A percentile compares a stretch with the other conserved stretches of the same genome.
Conservation (phyloP, 2,329 filamentous ascomycete species). For the Periconia macrospinosa region DNA sequence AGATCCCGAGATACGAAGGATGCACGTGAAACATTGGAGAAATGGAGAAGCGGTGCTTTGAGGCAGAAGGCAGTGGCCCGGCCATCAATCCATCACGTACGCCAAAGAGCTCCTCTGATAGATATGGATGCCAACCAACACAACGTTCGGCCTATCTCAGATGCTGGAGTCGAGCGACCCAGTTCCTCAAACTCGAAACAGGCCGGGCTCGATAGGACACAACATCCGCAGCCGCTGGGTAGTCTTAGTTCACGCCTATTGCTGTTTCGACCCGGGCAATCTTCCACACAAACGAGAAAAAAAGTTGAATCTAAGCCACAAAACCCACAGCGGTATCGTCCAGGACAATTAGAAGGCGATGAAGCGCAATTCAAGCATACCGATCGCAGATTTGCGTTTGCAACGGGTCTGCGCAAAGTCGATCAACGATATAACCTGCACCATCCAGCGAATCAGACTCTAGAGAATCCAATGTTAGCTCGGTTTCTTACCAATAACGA, state of each 20-base stretch:
- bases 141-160: neutral
- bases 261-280: neutral
- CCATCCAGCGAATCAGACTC: conserved; percentile 10
- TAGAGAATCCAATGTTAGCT: conserved; percentile 31
- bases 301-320: neutral
- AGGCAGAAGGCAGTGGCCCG: conserved; percentile 17
- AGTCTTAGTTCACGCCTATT: conserved; percentile 1
- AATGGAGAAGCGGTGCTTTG: conserved; percentile 54
- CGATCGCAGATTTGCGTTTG: conserved; percentile 44
- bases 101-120: conserved; percentile 16
- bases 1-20: conserved; percentile 59
- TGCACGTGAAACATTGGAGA: conserved; percentile 51
- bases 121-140: conserved; percentile 25
- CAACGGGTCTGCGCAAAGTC: conserved; percentile 30
- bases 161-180: neutral
- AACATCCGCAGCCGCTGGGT: neutral
- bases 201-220: too few relatives aligned
- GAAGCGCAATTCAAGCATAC: conserved; percentile 40
- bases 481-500: conserved; percentile 38
- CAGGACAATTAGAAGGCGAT: conserved; percentile 48
- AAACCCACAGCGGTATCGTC: conserved; percentile 22
- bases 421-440: conserved; percentile 27
- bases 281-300: conserved; percentile 2
- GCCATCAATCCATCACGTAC: neutral
- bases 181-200: neutral